Evolutionary conservation across 345 rosid species (phyloP), one percentile per base, ranked within the genome.

Genomic region (Eutrema japonicum): DNA sequence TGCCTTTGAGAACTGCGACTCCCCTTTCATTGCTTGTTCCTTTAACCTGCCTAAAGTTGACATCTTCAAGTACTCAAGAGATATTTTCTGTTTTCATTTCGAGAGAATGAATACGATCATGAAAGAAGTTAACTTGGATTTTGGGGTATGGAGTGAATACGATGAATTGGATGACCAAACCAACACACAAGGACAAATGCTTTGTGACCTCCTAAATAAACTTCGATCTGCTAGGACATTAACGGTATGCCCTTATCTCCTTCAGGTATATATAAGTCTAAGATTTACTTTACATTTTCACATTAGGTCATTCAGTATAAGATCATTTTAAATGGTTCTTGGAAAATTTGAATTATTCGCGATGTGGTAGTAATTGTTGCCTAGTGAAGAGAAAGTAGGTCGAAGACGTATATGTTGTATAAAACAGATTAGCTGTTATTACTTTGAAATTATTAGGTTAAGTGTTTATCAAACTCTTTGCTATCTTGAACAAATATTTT

Each of bases 221-320:
- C 38, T 64, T 10, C 30, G 26, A 7, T 9, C 22, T 10, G 10
- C 48, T 5, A 35, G 0, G 38, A 72, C 40, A 8, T 26, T 72
- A n/a, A 64, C 32, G 2, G 55, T 72, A 2, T 26, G 32, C 8
- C 32, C 48, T 11, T 64, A 9, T 54, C 48, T 64, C 29, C 70
- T 72, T 14, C 63, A 72, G 64, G 64, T 72, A 42, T 42, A 14
- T 46, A 2, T 3, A 46, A 2, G 22, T 54, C 10, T 5, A 27
- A 26, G n/a, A 26, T 53, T 53, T 13, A 32, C 10, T 30, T 32
- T 14, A 47, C 10, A 29, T 16, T 26, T 33, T 32, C 47, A 42
- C 14, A 11, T 29, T 29, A 11, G 37, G 37, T 50, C 55, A 50
- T 2, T 52, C 36, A 52, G 2, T 32, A 36, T 54, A 32, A 7